phyloP scores from a whole-genome alignment of 169 alveolate species.

The Babesia divergens region DNA sequence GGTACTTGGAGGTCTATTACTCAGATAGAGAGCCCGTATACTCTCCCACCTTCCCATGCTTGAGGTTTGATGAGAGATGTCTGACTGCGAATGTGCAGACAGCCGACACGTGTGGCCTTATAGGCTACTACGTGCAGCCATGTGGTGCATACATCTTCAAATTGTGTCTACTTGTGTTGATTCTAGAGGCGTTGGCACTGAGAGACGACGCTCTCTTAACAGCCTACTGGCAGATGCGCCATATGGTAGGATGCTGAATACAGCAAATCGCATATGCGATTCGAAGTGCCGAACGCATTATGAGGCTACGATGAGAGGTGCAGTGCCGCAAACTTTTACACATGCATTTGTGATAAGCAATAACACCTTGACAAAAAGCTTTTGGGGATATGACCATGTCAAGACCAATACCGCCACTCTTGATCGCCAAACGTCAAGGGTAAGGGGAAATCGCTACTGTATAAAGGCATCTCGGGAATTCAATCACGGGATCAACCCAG shows the following conservation, averaged over 20 bases:
- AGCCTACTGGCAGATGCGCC: background rate
- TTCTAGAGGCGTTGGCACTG: background rate
- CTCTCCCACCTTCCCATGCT: too few species aligned
- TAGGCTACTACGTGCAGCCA: too few species aligned
- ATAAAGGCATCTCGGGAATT: background rate
- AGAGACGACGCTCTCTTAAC: background rate
- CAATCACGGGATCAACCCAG: background rate
- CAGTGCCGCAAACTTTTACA: background rate
- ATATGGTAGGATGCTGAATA: background rate
- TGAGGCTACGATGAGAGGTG: background rate
- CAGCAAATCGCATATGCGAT: background rate
- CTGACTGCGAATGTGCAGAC: too few species aligned
- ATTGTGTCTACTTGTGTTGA: background rate
- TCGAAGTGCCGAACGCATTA: background rate
- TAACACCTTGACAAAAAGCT: background rate
- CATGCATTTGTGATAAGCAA: background rate
- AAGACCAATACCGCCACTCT: background rate
- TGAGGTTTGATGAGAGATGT: too few species aligned
- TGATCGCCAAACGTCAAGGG: background rate
- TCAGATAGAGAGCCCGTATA: too few species aligned
- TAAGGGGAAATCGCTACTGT: background rate
- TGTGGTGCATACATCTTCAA: background rate
- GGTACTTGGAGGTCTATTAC: too few species aligned
- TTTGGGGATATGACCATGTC: background rate
- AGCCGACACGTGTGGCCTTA: too few species aligned